Conservation (phyloP, 768 basidiomycete species). For the Termitomyces sp. region DNA sequence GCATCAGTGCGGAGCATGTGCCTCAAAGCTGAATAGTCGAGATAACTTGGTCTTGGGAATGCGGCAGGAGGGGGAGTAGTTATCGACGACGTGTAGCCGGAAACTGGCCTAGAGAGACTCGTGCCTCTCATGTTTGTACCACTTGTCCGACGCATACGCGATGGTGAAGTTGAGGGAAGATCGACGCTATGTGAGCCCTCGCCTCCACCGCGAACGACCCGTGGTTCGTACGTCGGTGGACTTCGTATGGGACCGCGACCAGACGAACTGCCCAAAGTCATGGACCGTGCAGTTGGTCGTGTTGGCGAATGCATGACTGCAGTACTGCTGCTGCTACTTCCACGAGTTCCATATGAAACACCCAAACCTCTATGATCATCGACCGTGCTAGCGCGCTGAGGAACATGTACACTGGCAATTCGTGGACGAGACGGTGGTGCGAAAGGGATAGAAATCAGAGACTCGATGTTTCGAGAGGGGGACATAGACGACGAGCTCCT, state of each 20-base stretch:
- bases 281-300: conserved; percentile 42
- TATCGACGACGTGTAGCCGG: conserved; percentile 24
- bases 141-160: conserved; percentile 46
- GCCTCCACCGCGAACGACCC: conserved; percentile 57
- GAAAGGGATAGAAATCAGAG: conserved; percentile 61
- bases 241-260: conserved; percentile 29
- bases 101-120: conserved; percentile 25
- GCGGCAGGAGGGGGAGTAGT: conserved; percentile 29
- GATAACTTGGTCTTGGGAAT: conserved; percentile 70
- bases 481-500: conserved; percentile 40
- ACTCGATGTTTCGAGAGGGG: conserved; percentile 59
- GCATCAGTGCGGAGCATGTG: conserved; percentile 62
- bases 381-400: conserved; percentile 20
- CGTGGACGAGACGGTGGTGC: conserved; percentile 38
- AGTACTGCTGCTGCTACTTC: conserved; percentile 20
- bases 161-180: conserved; percentile 38
- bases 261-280: conserved; percentile 30
- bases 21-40: conserved; percentile 73
- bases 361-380: conserved; percentile 37
- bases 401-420: conserved; percentile 28
- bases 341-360: conserved; percentile 35
- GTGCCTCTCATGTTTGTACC: conserved; percentile 27
- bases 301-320: conserved; percentile 28
- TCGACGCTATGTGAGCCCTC: conserved; percentile 38
- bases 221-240: conserved; percentile 52